Percentiles rank a stretch among this genome's conserved stretches.
Evolutionary conservation across 2,329 filamentous ascomycete species (phyloP).

Genomic region (Penicillium sp.): DNA sequence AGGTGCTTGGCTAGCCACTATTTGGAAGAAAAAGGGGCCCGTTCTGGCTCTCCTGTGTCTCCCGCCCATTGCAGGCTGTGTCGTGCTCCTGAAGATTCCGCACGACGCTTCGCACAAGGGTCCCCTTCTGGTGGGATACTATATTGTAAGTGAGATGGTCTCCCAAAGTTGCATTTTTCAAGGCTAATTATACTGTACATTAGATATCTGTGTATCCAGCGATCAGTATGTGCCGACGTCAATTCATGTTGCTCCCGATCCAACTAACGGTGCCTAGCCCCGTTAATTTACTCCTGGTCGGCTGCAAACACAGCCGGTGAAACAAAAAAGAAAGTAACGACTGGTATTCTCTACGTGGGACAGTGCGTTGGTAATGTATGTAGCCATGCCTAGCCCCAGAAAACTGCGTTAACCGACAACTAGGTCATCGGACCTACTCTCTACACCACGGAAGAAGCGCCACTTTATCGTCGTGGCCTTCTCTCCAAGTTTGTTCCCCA

Average conservation of each 20-base stretch:
- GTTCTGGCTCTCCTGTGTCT: conserved; percentile 55
- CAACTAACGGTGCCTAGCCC: conserved; percentile 42
- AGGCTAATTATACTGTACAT: too few relatives aligned
- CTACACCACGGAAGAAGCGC: conserved; percentile 60
- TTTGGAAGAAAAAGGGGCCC: conserved; percentile 55
- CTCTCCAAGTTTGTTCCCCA: conserved; percentile 52
- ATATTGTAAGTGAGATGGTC: conserved; percentile 41
- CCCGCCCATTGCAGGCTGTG: conserved; percentile 56
- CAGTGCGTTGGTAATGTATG: conserved; percentile 60
- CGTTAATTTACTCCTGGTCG: conserved; percentile 70
- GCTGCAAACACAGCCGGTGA: conserved; percentile 62
- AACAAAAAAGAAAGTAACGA: conserved; percentile 66
- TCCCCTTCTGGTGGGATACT: conserved; percentile 56
- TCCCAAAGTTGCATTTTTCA: too few relatives aligned
- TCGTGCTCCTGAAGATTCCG: conserved; percentile 53
- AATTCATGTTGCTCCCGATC: not conserved
- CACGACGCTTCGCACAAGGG: conserved; percentile 49
- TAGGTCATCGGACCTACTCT: conserved; percentile 62
- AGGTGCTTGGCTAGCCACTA: conserved; percentile 55
- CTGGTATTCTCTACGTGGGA: conserved; percentile 63
- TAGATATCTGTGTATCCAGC: conserved; percentile 60
- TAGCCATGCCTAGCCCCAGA: not conserved
- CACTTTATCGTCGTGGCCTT: conserved; percentile 57
- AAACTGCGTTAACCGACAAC: not conserved
- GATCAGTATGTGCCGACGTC: conserved; percentile 43